Conservation (phyloP, 2,329 filamentous ascomycete species). For the Huntiella omanensis region DNA sequence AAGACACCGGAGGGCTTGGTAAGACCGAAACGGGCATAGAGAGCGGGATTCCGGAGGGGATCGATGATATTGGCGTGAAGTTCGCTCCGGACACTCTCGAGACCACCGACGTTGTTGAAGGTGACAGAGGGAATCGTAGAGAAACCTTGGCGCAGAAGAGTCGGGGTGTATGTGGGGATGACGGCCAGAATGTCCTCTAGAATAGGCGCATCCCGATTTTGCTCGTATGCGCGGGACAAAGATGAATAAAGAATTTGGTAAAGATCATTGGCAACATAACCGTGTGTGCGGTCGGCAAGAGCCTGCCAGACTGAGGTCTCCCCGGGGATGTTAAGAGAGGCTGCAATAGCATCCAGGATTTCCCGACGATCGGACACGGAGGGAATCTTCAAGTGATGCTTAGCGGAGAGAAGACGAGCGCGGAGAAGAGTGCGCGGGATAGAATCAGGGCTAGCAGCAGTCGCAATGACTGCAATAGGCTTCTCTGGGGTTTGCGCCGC, state of each 20-base stretch:
- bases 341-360: constrained; percentile 58
- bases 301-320: constrained; percentile 45
- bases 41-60: constrained; percentile 65
- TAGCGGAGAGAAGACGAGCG: constrained; percentile 61
- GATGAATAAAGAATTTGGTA: constrained; percentile 19
- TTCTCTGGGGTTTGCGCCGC: constrained; percentile 5
- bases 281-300: constrained; percentile 70
- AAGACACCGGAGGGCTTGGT: constrained; percentile 69
- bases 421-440: constrained; percentile 61
- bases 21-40: constrained; percentile 61
- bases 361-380: constrained; percentile 58
- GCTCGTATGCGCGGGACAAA: neutral
- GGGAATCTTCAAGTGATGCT: constrained; percentile 75
- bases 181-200: constrained; percentile 50
- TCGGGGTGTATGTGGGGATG: constrained; percentile 43
- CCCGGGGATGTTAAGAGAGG: constrained; percentile 41
- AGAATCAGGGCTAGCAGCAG: constrained; percentile 74
- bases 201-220: constrained; percentile 11
- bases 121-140: constrained; percentile 84
- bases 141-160: constrained; percentile 73
- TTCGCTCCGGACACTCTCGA: constrained; percentile 60
- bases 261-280: constrained; percentile 83
- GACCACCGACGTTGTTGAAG: constrained; percentile 80
- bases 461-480: constrained; percentile 74
- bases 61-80: constrained; percentile 74